Evolutionary conservation across 176 grass and related monocot genomes (phyloP).

Genomic region (Otatea glauca): DNA sequence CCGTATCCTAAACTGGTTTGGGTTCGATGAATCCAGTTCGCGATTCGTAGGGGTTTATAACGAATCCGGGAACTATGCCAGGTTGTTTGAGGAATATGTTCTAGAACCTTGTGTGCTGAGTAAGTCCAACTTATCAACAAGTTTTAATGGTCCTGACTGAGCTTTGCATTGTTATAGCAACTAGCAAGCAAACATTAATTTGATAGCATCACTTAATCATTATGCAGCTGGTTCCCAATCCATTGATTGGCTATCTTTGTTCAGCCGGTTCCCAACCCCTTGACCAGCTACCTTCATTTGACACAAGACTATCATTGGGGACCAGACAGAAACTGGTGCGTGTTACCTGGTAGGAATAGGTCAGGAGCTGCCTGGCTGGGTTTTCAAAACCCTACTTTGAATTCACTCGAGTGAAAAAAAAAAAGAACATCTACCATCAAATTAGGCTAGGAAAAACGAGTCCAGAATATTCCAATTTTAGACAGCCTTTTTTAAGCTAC

Average conservation of each 20-base stretch:
- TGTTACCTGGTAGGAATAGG: background rate
- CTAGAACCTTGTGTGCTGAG: background rate
- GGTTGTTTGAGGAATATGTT: background rate
- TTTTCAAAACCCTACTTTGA: background rate
- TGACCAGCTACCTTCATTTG: background rate
- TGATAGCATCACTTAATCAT: background rate
- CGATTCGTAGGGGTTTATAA: too few relatives aligned
- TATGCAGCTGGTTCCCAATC: background rate
- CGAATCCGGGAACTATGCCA: too few relatives aligned
- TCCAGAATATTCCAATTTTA: background rate
- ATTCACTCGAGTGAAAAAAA: background rate
- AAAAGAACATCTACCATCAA: slow-evolving; percentile 30
- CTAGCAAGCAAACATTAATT: background rate
- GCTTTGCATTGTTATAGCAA: background rate
- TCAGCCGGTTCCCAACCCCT: background rate
- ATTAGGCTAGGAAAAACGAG: slow-evolving; percentile 14
- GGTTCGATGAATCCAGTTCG: too few relatives aligned
- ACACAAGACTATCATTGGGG: background rate
- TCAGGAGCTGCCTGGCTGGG: background rate
- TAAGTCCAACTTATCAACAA: slow-evolving; percentile 12
- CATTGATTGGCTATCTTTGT: background rate
- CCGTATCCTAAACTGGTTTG: too few relatives aligned
- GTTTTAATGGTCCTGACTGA: background rate
- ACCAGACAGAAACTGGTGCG: background rate
- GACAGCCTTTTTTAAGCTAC: background rate